Evolutionary conservation across 2,329 filamentous ascomycete species (phyloP), one percentile per base, ranked within the genome.

Genomic region (Fusarium longipes): DNA sequence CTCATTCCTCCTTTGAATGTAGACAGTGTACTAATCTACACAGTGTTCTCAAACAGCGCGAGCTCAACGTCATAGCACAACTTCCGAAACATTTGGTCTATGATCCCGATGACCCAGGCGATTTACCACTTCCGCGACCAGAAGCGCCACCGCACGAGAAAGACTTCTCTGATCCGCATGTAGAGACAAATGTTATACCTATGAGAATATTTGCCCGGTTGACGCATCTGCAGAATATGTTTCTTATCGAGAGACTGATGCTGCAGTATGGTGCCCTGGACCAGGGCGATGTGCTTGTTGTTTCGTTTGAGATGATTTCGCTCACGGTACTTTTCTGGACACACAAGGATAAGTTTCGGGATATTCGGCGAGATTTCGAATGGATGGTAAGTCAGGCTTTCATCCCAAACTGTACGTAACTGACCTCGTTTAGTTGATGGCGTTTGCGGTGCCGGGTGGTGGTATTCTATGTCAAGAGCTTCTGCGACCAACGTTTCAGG

Each of bases 1-100:
- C 2, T 2, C 12, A 0, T 0, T 3, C 0, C 0, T 1, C 2
- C 1, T 12, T 3, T 14, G 7, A 1, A 0, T 6, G 0, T 1
- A n/a, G 1, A 1, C 4, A 1, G 0, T 2, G 1, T 6, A 9
- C 56, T 55, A 1, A 62, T 4, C 1, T 0, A 0, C 0, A 4
- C 5, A 60, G 58, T 7, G 1, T 36, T 3, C n/a, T 62, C 0
- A 62, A 62, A 12, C 40, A 62, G 4, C 20, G 57, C 0, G 48
- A 47, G 1, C 0, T 62, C 0, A 14, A 43, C 1, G 18, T 14
- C 1, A 12, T 56, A 3, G 20, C 57, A 1, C 48, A 33, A 1
- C 9, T 62, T 8, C 58, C 58, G 1, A 9, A 17, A 0, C 12
- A 24, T 2, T 4, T 62, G 1, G 15, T 56, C 0, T 62, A 62